phyloP scores from a whole-genome alignment of 2,329 filamentous ascomycete species.

The Neofusicoccum laricinum region DNA sequence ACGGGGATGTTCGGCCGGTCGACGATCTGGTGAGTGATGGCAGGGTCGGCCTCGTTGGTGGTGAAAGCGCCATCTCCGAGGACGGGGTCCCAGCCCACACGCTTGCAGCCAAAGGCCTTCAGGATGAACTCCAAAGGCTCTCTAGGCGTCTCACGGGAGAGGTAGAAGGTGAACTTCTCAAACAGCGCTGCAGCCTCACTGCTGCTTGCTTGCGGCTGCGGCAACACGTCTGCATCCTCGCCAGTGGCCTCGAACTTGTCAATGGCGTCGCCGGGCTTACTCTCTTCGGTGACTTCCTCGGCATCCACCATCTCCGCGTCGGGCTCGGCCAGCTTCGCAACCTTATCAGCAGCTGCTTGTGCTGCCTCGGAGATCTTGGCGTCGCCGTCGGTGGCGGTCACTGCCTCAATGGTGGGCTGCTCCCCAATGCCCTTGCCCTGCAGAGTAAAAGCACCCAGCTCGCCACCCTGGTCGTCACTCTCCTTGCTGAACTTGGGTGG shows the following conservation, averaged over 20 bases:
- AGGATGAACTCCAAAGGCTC: conserved; percentile 90
- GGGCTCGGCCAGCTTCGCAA: conserved; percentile 31
- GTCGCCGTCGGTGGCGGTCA: conserved; percentile 23
- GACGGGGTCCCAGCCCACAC: conserved; percentile 90
- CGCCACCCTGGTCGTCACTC: conserved; percentile 86
- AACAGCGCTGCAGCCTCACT: conserved; percentile 75
- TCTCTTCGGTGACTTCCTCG: conserved; percentile 31
- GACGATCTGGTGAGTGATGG: conserved; percentile 95
- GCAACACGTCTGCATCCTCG: conserved; percentile 79
- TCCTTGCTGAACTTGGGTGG: conserved; percentile 87
- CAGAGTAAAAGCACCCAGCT: conserved; percentile 85
- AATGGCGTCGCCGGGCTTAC: conserved; percentile 50
- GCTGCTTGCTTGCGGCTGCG: conserved; percentile 69
- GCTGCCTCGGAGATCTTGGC: conserved; percentile 39
- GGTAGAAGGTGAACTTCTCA: conserved; percentile 82
- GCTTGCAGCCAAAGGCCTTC: conserved; percentile 90
- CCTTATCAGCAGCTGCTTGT: conserved; percentile 48
- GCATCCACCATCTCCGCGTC: conserved; percentile 36
- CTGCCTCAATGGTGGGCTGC: conserved; percentile 23
- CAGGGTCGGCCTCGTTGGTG: conserved; percentile 78
- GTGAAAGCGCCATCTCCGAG: conserved; percentile 92
- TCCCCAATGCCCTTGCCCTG: conserved; percentile 65
- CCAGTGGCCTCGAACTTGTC: conserved; percentile 89
- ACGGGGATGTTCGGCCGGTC: conserved; percentile 72
- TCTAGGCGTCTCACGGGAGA: conserved; percentile 89